Percentiles rank a stretch among this genome's conserved stretches.
Evolutionary conservation across 257 asterid genomes (phyloP).

Genomic region (Solanum chiquidenum): DNA sequence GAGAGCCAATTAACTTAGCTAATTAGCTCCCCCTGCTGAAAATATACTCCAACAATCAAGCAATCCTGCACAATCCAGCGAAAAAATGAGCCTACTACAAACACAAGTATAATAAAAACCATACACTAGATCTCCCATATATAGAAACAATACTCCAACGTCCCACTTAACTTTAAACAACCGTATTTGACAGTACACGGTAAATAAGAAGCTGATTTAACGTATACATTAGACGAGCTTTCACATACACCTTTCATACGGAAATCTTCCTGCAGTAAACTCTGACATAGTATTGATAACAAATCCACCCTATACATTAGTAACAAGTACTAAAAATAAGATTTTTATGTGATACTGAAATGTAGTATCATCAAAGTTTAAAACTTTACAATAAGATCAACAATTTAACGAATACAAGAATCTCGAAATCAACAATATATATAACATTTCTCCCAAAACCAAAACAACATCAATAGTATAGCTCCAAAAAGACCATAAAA

Average conservation of each 20-base stretch:
- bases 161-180: background rate
- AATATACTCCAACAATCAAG: background rate
- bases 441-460: background rate
- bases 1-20: background rate
- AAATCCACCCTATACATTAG: background rate
- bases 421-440: background rate
- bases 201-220: background rate
- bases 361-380: background rate
- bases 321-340: background rate
- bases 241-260: background rate
- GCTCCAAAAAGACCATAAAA: background rate
- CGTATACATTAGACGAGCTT: background rate
- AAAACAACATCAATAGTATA: background rate
- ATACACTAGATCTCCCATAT: background rate
- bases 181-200: background rate
- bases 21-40: constrained; percentile 1
- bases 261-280: background rate
- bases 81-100: background rate
- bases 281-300: background rate
- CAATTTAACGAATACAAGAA: background rate
- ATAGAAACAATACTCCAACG: background rate
- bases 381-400: background rate
- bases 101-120: background rate
- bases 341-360: background rate
- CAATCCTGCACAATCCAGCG: background rate